Percentiles rank a stretch among this genome's conserved stretches.
These are phyloP conservation scores for Scheffersomyces segobiensis DNA, from an alignment of 1,139 yeast genomes.

Conservation along the genomic window DNA sequence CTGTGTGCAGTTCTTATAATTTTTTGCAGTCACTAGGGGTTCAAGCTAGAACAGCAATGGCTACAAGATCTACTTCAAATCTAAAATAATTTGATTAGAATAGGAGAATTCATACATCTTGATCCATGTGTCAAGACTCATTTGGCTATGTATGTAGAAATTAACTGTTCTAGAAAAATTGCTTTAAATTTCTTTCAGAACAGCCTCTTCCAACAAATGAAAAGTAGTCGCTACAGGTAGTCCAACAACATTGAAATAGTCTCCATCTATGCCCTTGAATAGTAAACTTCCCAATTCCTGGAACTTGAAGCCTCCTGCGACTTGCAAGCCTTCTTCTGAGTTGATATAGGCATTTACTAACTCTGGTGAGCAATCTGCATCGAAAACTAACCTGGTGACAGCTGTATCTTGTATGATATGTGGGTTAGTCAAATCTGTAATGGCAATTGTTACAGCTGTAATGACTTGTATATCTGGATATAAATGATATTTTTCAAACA, in stretches of 20 bases:
- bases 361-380: constrained; percentile 45
- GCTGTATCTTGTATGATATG: constrained; percentile 12
- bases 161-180: neutral
- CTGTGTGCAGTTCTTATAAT: constrained; percentile 6
- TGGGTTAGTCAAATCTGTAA: constrained; percentile 2
- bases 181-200: constrained; percentile 1
- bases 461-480: constrained; percentile 55
- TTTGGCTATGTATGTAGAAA: neutral
- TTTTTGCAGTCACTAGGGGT: constrained; percentile 1
- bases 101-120: neutral
- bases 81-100: neutral
- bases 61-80: neutral
- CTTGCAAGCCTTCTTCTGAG: constrained; percentile 72
- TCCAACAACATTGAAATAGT: constrained; percentile 87
- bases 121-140: neutral
- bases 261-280: constrained; percentile 69
- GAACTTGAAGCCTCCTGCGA: constrained; percentile 91
- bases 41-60: neutral
- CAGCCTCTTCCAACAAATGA: constrained; percentile 29
- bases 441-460: constrained; percentile 62
- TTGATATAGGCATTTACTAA: constrained; percentile 62
- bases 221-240: constrained; percentile 69
- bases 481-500: constrained; percentile 51
- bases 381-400: constrained; percentile 29
- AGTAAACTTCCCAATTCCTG: constrained; percentile 73